Evolutionary conservation across 768 basidiomycete species (phyloP).

Genomic region (Ramaria sp.): DNA sequence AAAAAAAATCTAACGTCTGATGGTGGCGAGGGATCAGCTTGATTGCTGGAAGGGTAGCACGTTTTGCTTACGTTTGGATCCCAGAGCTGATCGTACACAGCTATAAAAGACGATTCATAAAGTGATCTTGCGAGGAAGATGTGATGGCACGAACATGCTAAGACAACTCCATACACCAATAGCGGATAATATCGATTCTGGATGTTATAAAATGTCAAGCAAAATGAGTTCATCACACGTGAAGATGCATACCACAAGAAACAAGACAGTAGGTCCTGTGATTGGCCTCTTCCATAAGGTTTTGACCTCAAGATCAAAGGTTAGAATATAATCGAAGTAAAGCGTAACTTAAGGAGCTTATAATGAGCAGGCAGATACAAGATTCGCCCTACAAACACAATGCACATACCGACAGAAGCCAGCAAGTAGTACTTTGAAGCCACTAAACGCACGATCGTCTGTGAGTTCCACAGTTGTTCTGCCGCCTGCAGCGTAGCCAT

Average conservation of each 20-base stretch:
- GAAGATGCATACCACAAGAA: neutral
- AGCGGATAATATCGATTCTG: slow-evolving; percentile 2
- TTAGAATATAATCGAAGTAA: slow-evolving; percentile 2
- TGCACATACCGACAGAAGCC: slow-evolving; percentile 1
- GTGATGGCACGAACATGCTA: neutral
- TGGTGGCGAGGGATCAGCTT: neutral
- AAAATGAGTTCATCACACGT: neutral
- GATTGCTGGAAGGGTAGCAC: neutral
- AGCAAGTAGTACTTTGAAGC: slow-evolving; percentile 4
- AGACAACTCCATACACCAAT: neutral
- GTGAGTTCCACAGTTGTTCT: neutral
- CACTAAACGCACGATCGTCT: neutral
- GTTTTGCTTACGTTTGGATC: neutral
- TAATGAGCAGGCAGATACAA: neutral
- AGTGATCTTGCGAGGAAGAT: neutral
- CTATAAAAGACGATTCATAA: neutral
- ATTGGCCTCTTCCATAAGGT: neutral
- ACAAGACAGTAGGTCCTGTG: neutral
- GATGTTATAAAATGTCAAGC: neutral
- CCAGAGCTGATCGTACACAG: neutral
- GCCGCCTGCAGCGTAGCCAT: neutral
- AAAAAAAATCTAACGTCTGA: neutral
- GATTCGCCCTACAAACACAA: neutral
- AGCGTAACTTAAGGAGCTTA: neutral
- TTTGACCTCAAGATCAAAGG: neutral